Conservation (phyloP, 176 grass and related monocot genomes). For the Musa itinerans region DNA sequence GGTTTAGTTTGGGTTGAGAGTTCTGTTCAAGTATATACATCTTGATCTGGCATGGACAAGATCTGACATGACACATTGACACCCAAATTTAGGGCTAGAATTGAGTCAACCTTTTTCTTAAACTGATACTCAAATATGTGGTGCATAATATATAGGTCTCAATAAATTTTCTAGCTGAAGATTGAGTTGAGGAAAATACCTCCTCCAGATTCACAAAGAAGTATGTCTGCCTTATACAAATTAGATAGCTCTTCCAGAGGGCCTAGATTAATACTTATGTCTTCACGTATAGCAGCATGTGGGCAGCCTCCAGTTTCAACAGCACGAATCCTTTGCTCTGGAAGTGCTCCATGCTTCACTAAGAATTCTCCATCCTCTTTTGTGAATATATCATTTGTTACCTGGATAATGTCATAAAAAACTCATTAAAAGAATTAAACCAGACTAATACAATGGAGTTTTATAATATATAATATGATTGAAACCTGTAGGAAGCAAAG, state of each 20-base stretch:
- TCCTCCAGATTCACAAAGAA: constrained; percentile 99
- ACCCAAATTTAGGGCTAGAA: neutral
- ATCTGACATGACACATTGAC: neutral
- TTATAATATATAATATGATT: neutral
- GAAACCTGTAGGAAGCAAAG: neutral
- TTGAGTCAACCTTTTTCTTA: neutral
- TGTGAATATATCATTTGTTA: constrained; percentile 98
- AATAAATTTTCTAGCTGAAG: neutral
- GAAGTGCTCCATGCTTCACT: constrained; percentile 82
- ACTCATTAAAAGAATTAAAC: neutral
- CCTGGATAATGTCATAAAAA: constrained; percentile 26
- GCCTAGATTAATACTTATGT: constrained; percentile 95
- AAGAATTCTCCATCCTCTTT: constrained; percentile 97
- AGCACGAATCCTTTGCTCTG: constrained; percentile 73
- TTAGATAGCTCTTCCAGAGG: constrained; percentile 89
- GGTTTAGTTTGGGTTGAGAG: neutral
- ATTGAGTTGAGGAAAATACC: constrained; percentile 30
- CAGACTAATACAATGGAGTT: neutral
- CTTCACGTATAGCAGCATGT: constrained; percentile 89
- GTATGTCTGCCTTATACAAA: constrained; percentile 74
- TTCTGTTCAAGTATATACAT: neutral
- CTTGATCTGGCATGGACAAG: neutral
- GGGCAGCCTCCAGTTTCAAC: constrained; percentile 94
- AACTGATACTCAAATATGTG: neutral
- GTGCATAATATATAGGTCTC: neutral